phyloP scores from a whole-genome alignment of 495 filamentous ascomycete species.

The Penicillium diatomitis region DNA sequence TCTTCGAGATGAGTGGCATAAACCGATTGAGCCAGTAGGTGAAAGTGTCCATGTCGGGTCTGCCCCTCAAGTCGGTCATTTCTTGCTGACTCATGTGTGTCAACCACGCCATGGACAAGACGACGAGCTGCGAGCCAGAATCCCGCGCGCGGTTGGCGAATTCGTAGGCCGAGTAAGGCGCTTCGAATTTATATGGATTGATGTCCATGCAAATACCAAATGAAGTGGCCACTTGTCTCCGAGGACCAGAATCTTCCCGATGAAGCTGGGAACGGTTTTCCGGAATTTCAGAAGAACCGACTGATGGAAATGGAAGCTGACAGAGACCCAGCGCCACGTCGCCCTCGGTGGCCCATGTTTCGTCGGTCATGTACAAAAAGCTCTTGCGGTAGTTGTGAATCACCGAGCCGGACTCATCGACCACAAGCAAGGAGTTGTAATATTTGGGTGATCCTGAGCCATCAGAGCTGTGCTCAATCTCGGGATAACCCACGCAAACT shows the following conservation, averaged over 20 bases:
- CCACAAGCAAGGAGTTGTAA: constrained; percentile 79
- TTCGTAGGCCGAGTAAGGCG: constrained; percentile 72
- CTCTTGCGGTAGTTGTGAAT: constrained; percentile 81
- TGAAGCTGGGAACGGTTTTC: too few relatives aligned
- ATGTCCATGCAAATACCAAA: constrained; percentile 82
- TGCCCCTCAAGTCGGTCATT: constrained; percentile 33
- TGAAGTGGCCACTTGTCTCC: constrained; percentile 39
- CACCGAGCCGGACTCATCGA: constrained; percentile 61
- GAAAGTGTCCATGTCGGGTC: constrained; percentile 73
- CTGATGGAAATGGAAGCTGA: constrained; percentile 21
- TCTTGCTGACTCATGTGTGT: constrained; percentile 43
- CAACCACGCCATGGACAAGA: constrained; percentile 87
- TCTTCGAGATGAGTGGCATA: constrained; percentile 54
- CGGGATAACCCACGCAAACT: constrained; percentile 88
- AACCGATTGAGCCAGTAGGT: constrained; percentile 86
- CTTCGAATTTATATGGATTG: constrained; percentile 66
- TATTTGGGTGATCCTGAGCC: constrained; percentile 24
- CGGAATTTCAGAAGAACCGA: too few relatives aligned
- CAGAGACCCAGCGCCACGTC: constrained; percentile 42
- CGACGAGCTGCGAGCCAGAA: constrained; percentile 56
- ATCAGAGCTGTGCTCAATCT: constrained; percentile 34
- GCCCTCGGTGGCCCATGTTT: constrained; percentile 81
- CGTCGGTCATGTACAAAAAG: constrained; percentile 87
- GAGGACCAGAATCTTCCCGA: too few relatives aligned
- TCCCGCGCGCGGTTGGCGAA: constrained; percentile 74